phyloP scores from a whole-genome alignment of 2,329 filamentous ascomycete species.

The Ascochyta viciae-villosae region DNA sequence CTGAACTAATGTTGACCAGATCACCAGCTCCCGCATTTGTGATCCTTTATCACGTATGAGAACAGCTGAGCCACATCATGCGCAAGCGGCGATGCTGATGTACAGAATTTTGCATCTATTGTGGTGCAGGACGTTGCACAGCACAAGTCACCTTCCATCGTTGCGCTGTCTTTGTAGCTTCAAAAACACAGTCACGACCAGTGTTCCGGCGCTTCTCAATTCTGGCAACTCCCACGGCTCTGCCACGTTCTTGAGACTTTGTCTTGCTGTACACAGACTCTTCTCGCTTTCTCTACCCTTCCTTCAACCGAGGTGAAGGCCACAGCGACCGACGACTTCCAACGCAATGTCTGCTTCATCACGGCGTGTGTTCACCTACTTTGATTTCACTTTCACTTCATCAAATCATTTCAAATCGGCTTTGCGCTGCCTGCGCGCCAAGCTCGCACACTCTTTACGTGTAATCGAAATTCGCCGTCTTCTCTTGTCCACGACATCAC shows the following conservation, averaged over 20 bases:
- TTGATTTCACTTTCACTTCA: constrained; percentile 17
- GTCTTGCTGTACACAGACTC: constrained; percentile 12
- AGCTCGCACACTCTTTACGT: constrained; percentile 10
- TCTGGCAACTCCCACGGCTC: background rate
- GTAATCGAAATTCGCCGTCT: background rate
- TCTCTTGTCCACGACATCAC: background rate
- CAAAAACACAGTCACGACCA: background rate
- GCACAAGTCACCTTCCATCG: background rate
- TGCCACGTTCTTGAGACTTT: constrained; percentile 1
- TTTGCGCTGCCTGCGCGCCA: constrained; percentile 4
- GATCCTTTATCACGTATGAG: too few species aligned
- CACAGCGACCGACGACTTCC: constrained; percentile 6
- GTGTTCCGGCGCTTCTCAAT: background rate
- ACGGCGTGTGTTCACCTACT: background rate
- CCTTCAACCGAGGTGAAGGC: constrained; percentile 9
- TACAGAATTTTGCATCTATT: background rate
- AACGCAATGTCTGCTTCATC: background rate
- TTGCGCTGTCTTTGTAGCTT: background rate
- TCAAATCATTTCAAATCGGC: background rate
- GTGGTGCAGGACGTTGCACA: background rate
- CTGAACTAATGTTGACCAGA: too few species aligned
- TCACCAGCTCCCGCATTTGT: too few species aligned
- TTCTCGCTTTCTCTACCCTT: constrained; percentile 14
- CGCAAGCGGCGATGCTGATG: background rate
- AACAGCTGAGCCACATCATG: background rate